Base-by-base conservation (phyloP, 129 eudicot species). In the Glebionis coronaria region DNA sequence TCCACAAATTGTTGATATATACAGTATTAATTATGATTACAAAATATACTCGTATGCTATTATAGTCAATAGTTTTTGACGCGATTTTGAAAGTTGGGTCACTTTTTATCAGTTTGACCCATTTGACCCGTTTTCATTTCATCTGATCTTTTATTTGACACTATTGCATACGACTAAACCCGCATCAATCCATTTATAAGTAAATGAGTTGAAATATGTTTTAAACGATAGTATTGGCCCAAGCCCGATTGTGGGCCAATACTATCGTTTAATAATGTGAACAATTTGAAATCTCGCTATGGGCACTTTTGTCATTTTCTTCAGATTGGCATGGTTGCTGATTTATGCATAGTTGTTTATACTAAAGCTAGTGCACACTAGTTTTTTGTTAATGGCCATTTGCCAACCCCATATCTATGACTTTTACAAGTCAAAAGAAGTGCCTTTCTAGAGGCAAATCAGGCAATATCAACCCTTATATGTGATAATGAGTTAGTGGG, bases 271-370 rank as follows among this genome's bases (percentile, higher is more conserved):
- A n/a, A n/a, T n/a, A n/a, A n/a, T n/a, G n/a, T n/a, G n/a, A n/a
- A n/a, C n/a, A n/a, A n/a, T n/a, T n/a, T n/a, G n/a, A n/a, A n/a
- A 52, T 31, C 31, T 14, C n/a, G 38, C 60, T 50, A 29, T 25
- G 70, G 40, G 29, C 59, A n/a, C 51, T 10, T 46, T 4, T 50
- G 70, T 49, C 44, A 65, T 47, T 65, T n/a, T 65, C 23, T 23
- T 25, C 5, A n/a, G n/a, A 46, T 23, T 49, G 28, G 6, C 18
- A 49, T 29, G 4, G 4, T 4, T 29, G 4, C 2, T 10, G 28
- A 29, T 49, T 9, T 50, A 66, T 28, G 16, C 13, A 50, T 38
- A n/a, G 9, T n/a, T 13, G 54, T 16, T 66, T 28, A 45, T 66
- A 25, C 11, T 23, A 66, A 27, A 51, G 59, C 28, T 28, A n/a